Percentiles rank a stretch among this genome's conserved stretches.
phyloP scores from a whole-genome alignment of 495 filamentous ascomycete species.

The Oidiodendron maius region DNA sequence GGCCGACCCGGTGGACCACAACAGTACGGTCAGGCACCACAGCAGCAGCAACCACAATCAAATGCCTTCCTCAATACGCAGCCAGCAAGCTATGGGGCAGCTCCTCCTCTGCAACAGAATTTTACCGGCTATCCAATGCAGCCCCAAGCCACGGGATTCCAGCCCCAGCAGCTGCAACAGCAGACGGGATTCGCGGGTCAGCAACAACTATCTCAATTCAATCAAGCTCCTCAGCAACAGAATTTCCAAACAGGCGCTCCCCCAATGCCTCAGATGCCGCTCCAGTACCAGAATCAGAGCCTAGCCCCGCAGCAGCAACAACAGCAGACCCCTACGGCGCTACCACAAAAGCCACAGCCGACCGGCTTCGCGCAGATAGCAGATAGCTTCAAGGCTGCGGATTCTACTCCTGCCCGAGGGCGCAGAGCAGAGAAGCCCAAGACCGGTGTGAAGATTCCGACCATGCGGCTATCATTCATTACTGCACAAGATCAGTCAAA shows the following conservation, averaged over 20 bases:
- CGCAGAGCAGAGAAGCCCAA: conserved; percentile 33
- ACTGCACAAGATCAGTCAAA: conserved; percentile 93
- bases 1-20: conserved; percentile 65
- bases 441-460: conserved; percentile 70
- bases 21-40: conserved; percentile 45
- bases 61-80: conserved; percentile 55
- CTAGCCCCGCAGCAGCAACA: conserved; percentile 19
- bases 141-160: conserved; percentile 36
- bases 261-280: conserved; percentile 50
- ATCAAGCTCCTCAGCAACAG: conserved; percentile 46
- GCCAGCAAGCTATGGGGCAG: conserved; percentile 50
- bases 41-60: conserved; percentile 52
- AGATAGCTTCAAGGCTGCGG: conserved; percentile 65
- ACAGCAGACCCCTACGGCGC: conserved; percentile 35
- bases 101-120: conserved; percentile 58
- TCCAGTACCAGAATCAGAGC: conserved; percentile 37
- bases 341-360: conserved; percentile 53
- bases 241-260: conserved; percentile 37
- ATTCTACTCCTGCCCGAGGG: conserved; percentile 47
- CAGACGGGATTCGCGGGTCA: conserved; percentile 34
- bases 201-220: conserved; percentile 26
- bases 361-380: conserved; percentile 78
- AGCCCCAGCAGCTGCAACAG: conserved; percentile 41
- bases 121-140: conserved; percentile 53
- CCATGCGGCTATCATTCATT: conserved; percentile 89